Percentiles rank a stretch among this genome's conserved stretches.
Conservation (phyloP, 768 basidiomycete genomes). For the Leccinum barrowsii region DNA sequence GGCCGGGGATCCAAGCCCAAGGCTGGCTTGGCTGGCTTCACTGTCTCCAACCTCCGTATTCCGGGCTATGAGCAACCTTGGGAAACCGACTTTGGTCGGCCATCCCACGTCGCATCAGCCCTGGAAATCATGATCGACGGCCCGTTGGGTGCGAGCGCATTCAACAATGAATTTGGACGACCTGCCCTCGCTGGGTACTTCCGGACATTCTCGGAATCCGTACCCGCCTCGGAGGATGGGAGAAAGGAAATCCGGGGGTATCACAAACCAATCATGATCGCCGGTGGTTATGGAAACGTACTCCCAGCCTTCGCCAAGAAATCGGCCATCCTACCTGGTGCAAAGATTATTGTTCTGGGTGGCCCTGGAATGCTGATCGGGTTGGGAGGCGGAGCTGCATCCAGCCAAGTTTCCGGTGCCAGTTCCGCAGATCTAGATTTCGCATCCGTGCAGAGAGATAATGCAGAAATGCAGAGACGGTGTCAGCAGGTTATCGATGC, state of each 20-base stretch:
- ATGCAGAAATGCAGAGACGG: conserved; percentile 96
- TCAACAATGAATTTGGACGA: conserved; percentile 98
- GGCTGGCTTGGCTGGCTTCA: conserved; percentile 90
- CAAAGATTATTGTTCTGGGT: conserved; percentile 89
- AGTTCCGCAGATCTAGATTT: conserved; percentile 94
- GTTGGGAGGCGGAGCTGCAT: conserved; percentile 94
- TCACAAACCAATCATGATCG: conserved; percentile 99
- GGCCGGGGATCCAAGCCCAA: conserved; percentile 95
- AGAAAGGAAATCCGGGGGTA: conserved; percentile 79
- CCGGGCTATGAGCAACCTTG: conserved; percentile 91
- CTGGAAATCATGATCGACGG: conserved; percentile 97
- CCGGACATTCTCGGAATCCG: conserved; percentile 85
- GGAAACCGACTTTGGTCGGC: conserved; percentile 93
- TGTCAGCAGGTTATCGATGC: conserved; percentile 98
- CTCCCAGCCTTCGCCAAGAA: conserved; percentile 81
- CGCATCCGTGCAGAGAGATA: conserved; percentile 95
- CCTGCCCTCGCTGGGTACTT: conserved; percentile 93
- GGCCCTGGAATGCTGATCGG: conserved; percentile 97
- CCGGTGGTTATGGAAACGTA: conserved; percentile 94
- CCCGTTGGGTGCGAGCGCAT: conserved; percentile 90
- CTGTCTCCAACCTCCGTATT: conserved; percentile 89
- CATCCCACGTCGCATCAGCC: conserved; percentile 86
- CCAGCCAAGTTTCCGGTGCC: conserved; percentile 87
- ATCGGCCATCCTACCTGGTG: conserved; percentile 68
- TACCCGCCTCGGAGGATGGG: conserved; percentile 51